Evolutionary conservation across 371 early-diverging fungal genomes (phyloP).

Genomic region (Quaeritorhiza haematococci): DNA sequence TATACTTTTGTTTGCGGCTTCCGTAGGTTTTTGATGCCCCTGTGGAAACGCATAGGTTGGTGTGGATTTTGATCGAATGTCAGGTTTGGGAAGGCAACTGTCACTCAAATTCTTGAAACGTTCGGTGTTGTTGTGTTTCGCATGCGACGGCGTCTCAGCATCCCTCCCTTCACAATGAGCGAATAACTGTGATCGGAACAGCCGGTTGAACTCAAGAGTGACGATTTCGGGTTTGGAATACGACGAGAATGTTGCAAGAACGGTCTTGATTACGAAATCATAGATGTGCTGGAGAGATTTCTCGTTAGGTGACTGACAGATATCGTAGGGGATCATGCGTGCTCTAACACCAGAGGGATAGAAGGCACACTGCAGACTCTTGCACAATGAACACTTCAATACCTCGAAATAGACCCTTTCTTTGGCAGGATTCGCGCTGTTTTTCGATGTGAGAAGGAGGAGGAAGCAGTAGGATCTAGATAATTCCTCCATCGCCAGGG

Average conservation of each 20-base stretch:
- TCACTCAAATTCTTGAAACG: constrained; percentile 5
- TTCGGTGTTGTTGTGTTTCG: constrained; percentile 12
- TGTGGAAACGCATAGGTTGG: neutral
- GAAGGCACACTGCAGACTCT: neutral
- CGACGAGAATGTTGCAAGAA: too few relatives aligned
- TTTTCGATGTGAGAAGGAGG: constrained; percentile 21
- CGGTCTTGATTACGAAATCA: constrained; percentile 23
- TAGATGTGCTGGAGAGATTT: constrained; percentile 27
- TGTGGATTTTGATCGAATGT: constrained; percentile 3
- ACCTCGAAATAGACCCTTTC: constrained; percentile 39
- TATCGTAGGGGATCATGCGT: neutral
- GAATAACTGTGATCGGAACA: constrained; percentile 34
- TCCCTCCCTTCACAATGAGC: neutral
- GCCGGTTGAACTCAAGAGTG: constrained; percentile 25
- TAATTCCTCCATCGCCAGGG: constrained; percentile 3
- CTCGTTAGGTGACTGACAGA: neutral
- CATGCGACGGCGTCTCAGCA: neutral
- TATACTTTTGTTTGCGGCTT: neutral
- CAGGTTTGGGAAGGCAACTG: too few relatives aligned
- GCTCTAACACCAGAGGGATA: neutral
- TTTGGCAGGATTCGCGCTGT: constrained; percentile 26
- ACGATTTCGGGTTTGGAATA: too few relatives aligned
- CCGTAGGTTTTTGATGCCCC: neutral
- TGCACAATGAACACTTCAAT: neutral
- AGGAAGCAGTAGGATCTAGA: constrained; percentile 33